Base-by-base conservation (phyloP, 164 flowering plant species). In the Magnolia kwangsiensis region DNA sequence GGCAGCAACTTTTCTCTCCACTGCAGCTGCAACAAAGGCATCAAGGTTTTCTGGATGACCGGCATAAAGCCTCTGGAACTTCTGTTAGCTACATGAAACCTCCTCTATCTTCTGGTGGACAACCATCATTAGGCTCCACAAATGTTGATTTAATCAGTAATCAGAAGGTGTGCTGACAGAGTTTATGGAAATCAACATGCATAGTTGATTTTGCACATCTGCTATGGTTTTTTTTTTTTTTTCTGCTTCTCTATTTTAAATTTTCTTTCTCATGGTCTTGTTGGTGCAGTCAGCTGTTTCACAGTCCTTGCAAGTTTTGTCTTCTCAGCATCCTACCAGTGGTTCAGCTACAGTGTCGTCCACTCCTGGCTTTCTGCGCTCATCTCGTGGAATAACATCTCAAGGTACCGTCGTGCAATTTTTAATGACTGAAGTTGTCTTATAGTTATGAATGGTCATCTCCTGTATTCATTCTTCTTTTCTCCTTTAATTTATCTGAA, bases 11-110 rank as follows among this genome's bases (percentile, higher is more conserved):
- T 49, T 82, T 94, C 70, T 85, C 92, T 71, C 71, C 90, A 7
- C 79, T 85, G 6, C 91, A 85, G 77, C 83, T 86, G 78, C 98
- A 89, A 72, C 93, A 85, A 65, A 89, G 91, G 82, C 85, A 83
- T 65, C 89, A 85, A 73, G 83, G 82, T 70, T 81, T 84, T 64
- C 65, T 85, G 69, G 98, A 89, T 74, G 98, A 92, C 58, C 85
- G 88, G 77, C 88, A 78, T 61, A 96, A 84, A 78, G 49, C 83
- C 14, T 78, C 88, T 63, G 77, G 78, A 66, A 65, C 78, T 69
- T 74, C 88, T 70, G 73, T 81, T 71, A 83, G 69, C 82, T 87
- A 83, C 71, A 29, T 31, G 20, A 92, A 91, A 78, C 90, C 90
- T 51, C 81, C 77, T 80, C 11, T 83, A 69, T 77, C 93, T 70